Percentiles rank a stretch among this genome's conserved stretches.
Evolutionary conservation across 306 rosid species (phyloP).

Genomic region (Acacia melanoxylon): DNA sequence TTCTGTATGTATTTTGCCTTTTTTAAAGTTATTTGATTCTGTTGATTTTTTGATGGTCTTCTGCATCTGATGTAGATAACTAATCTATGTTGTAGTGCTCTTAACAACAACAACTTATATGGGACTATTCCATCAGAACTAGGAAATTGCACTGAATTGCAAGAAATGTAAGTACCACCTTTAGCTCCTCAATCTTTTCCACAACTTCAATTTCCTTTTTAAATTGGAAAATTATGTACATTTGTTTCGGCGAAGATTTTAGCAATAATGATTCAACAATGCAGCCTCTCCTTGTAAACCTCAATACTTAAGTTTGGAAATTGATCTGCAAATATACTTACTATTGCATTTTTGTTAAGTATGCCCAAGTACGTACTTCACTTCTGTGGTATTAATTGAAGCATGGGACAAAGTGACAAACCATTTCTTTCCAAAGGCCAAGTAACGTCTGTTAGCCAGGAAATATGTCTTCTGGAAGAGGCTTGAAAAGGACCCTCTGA

Average conservation of each 20-base stretch:
- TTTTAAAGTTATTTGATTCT: neutral
- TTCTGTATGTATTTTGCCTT: constrained; percentile 62
- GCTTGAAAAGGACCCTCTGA: too few relatives aligned
- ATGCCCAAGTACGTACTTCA: neutral
- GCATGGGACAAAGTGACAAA: neutral
- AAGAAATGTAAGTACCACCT: constrained; percentile 63
- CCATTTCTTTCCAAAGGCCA: neutral
- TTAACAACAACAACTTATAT: constrained; percentile 74
- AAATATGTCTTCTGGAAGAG: neutral
- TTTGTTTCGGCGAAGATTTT: constrained; percentile 23
- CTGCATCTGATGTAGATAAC: constrained; percentile 35
- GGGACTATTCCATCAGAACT: constrained; percentile 84
- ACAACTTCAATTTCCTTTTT: constrained; percentile 6
- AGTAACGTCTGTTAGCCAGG: neutral
- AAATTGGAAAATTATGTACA: constrained; percentile 6
- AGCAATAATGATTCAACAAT: neutral
- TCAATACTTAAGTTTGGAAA: constrained; percentile 18
- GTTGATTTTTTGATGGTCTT: constrained; percentile 8
- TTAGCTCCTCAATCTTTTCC: constrained; percentile 12
- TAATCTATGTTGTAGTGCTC: constrained; percentile 54
- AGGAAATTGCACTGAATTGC: constrained; percentile 84
- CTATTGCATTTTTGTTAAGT: neutral
- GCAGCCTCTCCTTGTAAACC: neutral
- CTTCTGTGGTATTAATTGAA: neutral
- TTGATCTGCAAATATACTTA: neutral